phyloP scores from a whole-genome alignment of 2,329 filamentous ascomycete genomes.

The Canariomyces notabilis region DNA sequence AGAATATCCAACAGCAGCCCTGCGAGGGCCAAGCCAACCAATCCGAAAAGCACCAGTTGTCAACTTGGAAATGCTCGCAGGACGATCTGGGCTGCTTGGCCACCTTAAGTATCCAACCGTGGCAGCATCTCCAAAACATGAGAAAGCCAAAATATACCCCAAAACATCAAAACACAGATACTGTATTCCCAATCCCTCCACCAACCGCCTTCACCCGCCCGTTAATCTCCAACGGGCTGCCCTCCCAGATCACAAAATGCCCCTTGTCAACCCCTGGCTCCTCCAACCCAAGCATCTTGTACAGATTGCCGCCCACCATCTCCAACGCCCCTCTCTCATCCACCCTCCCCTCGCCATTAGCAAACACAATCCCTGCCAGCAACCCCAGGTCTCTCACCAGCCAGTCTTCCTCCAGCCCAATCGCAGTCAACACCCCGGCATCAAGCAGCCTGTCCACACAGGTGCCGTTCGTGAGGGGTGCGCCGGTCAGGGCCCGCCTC shows the following conservation, averaged over 20 bases:
- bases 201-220: conserved; percentile 51
- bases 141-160: background rate
- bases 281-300: conserved; percentile 50
- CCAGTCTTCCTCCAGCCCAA: conserved; percentile 60
- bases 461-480: conserved; percentile 62
- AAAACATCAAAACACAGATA: background rate
- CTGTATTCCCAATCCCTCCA: conserved; percentile 32
- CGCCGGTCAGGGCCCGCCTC: conserved; percentile 56
- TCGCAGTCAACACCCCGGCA: conserved; percentile 53
- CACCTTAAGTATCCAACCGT: background rate
- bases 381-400: conserved; percentile 55
- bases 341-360: conserved; percentile 52
- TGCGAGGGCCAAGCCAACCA: too few species aligned
- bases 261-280: conserved; percentile 26
- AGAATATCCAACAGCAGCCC: too few species aligned
- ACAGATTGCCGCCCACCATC: conserved; percentile 53
- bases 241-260: conserved; percentile 60
- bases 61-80: too few species aligned
- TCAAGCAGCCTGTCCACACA: conserved; percentile 52
- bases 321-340: conserved; percentile 51
- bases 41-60: too few species aligned
- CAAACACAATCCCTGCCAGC: conserved; percentile 54
- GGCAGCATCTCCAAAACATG: background rate
- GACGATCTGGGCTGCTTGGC: too few species aligned
- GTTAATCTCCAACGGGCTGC: conserved; percentile 56